A percentile compares a stretch with the other conserved stretches of the same genome.
Conservation (phyloP, 768 basidiomycete genomes). For the Dendrothele bispora region DNA sequence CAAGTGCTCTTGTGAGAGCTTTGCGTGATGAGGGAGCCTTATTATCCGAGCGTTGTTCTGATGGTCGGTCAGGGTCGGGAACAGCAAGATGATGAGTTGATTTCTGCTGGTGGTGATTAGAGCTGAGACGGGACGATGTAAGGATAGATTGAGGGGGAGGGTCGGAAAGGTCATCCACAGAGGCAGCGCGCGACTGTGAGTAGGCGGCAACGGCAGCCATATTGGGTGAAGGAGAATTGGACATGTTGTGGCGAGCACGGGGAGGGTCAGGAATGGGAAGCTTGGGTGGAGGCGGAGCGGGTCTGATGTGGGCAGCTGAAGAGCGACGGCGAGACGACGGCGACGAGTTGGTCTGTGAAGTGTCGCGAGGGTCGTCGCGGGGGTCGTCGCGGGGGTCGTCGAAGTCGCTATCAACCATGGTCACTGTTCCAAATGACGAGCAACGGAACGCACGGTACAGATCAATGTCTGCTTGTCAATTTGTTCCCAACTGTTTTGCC, state of each 20-base stretch:
- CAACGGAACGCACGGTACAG: neutral
- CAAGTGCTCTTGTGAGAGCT: conserved; percentile 82
- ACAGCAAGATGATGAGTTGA: conserved; percentile 18
- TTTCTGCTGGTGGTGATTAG: conserved; percentile 24
- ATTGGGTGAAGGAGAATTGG: conserved; percentile 41
- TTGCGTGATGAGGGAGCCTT: conserved; percentile 77
- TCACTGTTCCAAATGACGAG: too few species aligned
- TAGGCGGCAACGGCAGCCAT: conserved; percentile 62
- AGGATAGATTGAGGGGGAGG: conserved; percentile 56
- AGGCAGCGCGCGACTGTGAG: conserved; percentile 48
- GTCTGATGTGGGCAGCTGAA: conserved; percentile 60
- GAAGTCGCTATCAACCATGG: neutral
- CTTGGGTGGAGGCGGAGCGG: conserved; percentile 70
- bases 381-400: too few species aligned
- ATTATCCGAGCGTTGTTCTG: conserved; percentile 48
- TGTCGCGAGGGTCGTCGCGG: too few species aligned
- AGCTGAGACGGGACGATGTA: conserved; percentile 33
- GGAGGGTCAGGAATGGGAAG: conserved; percentile 74
- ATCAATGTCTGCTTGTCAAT: neutral
- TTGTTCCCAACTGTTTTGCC: neutral
- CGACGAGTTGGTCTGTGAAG: conserved; percentile 21
- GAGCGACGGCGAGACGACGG: conserved; percentile 66
- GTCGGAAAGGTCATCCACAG: conserved; percentile 55
- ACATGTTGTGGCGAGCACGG: conserved; percentile 36
- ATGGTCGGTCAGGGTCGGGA: conserved; percentile 29